Percentiles rank a stretch among this genome's conserved stretches.
Conservation (phyloP, 306 rosid genomes). For the Prosopis cineraria region DNA sequence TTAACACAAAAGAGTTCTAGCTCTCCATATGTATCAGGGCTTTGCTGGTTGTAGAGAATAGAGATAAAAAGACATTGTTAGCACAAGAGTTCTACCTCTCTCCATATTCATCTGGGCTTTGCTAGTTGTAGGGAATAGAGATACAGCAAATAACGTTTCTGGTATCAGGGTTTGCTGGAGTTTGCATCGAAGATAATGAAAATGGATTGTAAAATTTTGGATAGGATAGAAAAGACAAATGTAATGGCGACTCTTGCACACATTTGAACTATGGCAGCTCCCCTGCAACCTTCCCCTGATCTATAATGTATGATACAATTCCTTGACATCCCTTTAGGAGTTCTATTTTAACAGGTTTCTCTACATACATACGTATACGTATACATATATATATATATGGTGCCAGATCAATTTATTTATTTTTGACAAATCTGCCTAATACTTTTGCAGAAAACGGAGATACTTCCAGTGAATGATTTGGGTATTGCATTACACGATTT, state of each 20-base stretch:
- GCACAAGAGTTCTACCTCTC: not conserved
- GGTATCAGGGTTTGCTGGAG: conserved; percentile 25
- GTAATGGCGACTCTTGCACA: not conserved
- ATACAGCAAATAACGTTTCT: conserved; percentile 8
- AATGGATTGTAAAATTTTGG: not conserved
- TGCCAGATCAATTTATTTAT: not conserved
- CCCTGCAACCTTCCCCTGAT: not conserved
- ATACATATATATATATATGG: no score
- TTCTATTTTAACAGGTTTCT: not conserved
- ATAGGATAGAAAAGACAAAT: not conserved
- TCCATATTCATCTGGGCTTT: not conserved
- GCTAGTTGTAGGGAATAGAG: conserved; percentile 1
- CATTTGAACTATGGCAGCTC: not conserved
- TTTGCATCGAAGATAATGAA: conserved; percentile 29
- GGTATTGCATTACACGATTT: conserved; percentile 88
- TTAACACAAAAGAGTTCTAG: conserved; percentile 2
- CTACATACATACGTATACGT: not conserved
- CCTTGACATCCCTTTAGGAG: not conserved
- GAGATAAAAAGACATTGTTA: conserved; percentile 10
- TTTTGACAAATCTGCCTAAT: conserved; percentile 27
- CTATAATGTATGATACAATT: no score
- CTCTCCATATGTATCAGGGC: conserved; percentile 21
- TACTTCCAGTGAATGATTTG: conserved; percentile 95
- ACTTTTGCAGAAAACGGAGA: conserved; percentile 93
- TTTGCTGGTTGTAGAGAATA: conserved; percentile 2